Evolutionary conservation across 192 early-diverging fungal genomes (phyloP), one percentile per base, ranked within the genome.

Genomic region (Coemansia sp.): DNA sequence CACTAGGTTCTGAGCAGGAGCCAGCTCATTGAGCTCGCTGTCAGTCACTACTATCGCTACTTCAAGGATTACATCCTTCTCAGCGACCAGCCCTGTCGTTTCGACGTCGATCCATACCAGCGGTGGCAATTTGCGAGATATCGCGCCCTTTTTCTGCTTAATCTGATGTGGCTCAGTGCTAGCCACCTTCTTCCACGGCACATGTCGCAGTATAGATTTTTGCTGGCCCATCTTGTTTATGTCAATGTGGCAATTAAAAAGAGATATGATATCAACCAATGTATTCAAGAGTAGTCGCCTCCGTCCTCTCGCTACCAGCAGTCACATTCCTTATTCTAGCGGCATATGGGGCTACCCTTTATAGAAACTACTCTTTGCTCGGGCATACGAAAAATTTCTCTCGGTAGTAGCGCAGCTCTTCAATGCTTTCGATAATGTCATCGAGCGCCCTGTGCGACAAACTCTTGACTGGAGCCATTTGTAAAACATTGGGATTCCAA

Each of bases 381-480:
- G 43, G 7, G 10, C 62, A 59, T 59, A 86, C 86, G 73, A 96
- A 95, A 2, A 94, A 75, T 32, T 63, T 43, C 21, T 83, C 38
- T 4, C 86, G 83, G 69, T 95, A 97, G 66, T 89, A 92, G 60
- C 88, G 82, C 21, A 98, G 84, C 77, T 98, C 95, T 10, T 87
- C 88, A 47, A 98, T 97, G 53, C 91, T 93, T 69, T 97, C 96
- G 5, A 88, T 73, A 67, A 98, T 98, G 70, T 98, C 96, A 63
- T 95, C 96, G 66, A 97, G 67, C 1, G 96, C 95, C 42, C 95
- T 75, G 75, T 95, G 94, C 0, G 76, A 52, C 32, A 33, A 67
- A 50, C 80, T 74, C 70, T 98, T 96, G 13, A 28, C 13, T 8
- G 94, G 93, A 6, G 76, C 84, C 2, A 68, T 70, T 1, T 57